phyloP scores from a whole-genome alignment of 805 yeast species.

The Ogataea pini region DNA sequence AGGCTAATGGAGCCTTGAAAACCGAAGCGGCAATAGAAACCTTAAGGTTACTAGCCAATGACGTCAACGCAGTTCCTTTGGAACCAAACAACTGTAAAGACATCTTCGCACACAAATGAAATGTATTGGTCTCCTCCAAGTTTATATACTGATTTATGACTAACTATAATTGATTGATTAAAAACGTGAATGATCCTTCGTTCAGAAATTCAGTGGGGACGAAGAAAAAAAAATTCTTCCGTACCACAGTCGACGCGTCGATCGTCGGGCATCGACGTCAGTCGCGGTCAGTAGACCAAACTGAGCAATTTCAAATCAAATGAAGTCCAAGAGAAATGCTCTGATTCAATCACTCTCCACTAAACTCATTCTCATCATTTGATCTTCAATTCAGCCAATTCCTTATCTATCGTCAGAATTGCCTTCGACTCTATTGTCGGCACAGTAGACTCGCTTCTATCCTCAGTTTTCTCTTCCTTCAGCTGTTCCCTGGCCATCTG shows the following conservation, averaged over 20 bases:
- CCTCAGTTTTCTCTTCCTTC: background rate
- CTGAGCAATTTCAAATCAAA: background rate
- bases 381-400: background rate
- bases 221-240: background rate
- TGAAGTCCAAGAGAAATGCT: too few species aligned
- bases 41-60: slow-evolving; percentile 45
- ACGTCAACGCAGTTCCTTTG: slow-evolving; percentile 29
- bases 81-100: slow-evolving; percentile 36
- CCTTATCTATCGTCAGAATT: background rate
- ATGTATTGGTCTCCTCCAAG: background rate
- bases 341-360: too few species aligned
- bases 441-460: background rate
- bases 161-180: too few species aligned
- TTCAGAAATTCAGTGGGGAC: background rate
- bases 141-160: background rate
- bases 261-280: background rate
- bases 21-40: slow-evolving; percentile 43
- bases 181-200: background rate
- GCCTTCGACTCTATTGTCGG: background rate
- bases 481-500: background rate
- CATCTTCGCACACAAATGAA: slow-evolving; percentile 16
- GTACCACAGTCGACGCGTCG: slow-evolving; percentile 1
- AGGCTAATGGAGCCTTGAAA: slow-evolving; percentile 31
- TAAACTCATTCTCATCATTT: background rate
- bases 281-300: background rate